Base-by-base conservation (phyloP, 495 filamentous ascomycete species). In the Aspergillus funiculosus region DNA sequence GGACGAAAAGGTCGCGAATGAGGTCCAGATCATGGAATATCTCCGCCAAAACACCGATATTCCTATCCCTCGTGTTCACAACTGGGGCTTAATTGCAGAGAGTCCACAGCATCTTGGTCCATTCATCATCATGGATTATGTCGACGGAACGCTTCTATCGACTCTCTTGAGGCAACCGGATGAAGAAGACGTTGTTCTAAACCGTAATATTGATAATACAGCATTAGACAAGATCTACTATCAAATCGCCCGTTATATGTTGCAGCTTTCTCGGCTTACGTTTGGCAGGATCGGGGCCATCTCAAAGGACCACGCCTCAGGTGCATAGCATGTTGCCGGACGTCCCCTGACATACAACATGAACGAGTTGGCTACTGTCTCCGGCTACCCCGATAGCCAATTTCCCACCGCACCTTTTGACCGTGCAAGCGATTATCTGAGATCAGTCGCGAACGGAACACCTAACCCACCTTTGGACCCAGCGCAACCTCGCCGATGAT, bases 111-210 rank as follows among this genome's bases (percentile, higher is more conserved):
- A 59, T 7, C 54, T 70, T 46, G 64, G 64, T 31, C 64, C 59
- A 46, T 70, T 68, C 46, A 68, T 70, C 17, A 67, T 72, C 31
- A 65, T 66, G 54, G 61, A 68, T 45, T 69, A 54, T 52, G 48
- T 68, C 38, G 56, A 68, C 14, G 61, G 66, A 41, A 55, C 45
- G 34, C 46, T 41, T 43, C 40, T 67, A 48, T 56, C 54, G 28
- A 59, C 50, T 31, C 32, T 67, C 40, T 57, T 62, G 37, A 56
- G 61, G 47, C 42, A 59, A 51, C 59, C 61, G 32, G 57, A 57
- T 48, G 44, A 57, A 50, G 53, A 64, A 41, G 46, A 59, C 34
- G 48, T 62, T 28, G 50, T 65, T 51, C 53, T 63, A 43, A 61
- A 61, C 46, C 49, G 56, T 38, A 54, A 65, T 35, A 60, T 69